Percentiles rank a stretch among this genome's conserved stretches.
Evolutionary conservation across 805 yeast species (phyloP).

Genomic region (Wickerhamiella hasegawae): DNA sequence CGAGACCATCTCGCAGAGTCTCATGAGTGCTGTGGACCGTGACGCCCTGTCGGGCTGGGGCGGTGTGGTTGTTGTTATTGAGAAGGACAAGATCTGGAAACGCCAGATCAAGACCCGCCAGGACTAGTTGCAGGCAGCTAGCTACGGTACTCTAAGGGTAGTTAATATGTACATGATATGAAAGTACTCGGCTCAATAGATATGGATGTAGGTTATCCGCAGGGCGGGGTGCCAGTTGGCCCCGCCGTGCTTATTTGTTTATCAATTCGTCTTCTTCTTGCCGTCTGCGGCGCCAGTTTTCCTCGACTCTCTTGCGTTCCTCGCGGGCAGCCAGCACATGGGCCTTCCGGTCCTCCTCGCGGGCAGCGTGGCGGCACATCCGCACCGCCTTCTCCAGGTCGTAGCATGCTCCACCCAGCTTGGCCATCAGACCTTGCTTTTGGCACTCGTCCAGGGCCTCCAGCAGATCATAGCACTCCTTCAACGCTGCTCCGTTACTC

Average conservation of each 20-base stretch:
- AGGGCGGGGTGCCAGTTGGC: no score
- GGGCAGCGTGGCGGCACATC: slow-evolving; percentile 64
- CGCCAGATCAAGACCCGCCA: slow-evolving; percentile 86
- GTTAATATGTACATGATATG: neutral
- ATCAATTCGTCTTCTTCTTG: neutral
- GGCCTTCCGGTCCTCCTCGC: slow-evolving; percentile 43
- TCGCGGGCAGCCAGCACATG: slow-evolving; percentile 34
- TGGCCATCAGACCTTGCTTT: slow-evolving; percentile 40
- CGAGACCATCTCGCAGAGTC: slow-evolving; percentile 87
- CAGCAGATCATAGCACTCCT: slow-evolving; percentile 63
- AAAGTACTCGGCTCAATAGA: no score
- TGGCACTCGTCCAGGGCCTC: slow-evolving; percentile 86
- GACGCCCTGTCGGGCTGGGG: slow-evolving; percentile 99
- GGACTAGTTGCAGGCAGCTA: slow-evolving; percentile 36
- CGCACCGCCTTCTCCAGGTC: slow-evolving; percentile 65
- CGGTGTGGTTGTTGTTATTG: slow-evolving; percentile 75
- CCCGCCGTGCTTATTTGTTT: neutral
- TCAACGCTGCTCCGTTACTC: slow-evolving; percentile 16
- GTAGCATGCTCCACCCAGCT: slow-evolving; percentile 73
- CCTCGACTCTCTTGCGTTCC: slow-evolving; percentile 27
- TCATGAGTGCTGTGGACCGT: slow-evolving; percentile 89
- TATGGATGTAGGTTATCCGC: no score
- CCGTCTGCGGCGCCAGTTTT: neutral
- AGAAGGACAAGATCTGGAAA: slow-evolving; percentile 62
- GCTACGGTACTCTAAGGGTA: neutral